Conservation (phyloP, 176 grass and related monocot species). For the Hsuehochloa calcarea region DNA sequence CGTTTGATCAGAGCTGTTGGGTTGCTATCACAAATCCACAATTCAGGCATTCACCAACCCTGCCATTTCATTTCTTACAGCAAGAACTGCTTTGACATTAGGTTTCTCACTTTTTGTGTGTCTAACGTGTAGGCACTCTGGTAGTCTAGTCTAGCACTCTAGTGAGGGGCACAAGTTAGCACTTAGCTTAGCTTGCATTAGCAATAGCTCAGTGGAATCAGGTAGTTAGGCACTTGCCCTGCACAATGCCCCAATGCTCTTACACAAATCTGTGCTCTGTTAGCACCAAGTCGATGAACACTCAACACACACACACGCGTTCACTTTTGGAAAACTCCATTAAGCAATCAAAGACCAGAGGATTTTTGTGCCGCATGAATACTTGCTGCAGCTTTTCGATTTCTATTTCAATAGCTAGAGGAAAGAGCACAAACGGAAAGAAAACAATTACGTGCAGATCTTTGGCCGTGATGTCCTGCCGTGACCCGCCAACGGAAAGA, state of each 20-base stretch:
- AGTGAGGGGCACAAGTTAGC: slow-evolving; percentile 16
- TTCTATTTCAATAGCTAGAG: no score
- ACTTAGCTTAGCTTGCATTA: slow-evolving; percentile 8
- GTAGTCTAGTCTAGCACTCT: background rate
- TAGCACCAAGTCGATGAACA: no score
- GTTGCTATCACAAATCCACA: slow-evolving; percentile 31
- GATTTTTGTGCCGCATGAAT: no score
- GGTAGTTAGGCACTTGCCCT: slow-evolving; percentile 28
- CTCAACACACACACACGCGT: no score
- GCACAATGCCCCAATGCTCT: slow-evolving; percentile 22
- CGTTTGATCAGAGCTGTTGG: background rate
- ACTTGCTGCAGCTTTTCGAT: no score
- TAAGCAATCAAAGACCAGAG: no score
- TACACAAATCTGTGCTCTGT: slow-evolving; percentile 33
- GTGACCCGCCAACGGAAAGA: no score
- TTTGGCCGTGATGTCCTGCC: no score
- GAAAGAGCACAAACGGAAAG: no score
- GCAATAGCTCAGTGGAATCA: slow-evolving; percentile 23
- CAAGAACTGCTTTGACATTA: background rate
- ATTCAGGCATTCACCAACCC: slow-evolving; percentile 25
- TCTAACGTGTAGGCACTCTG: background rate
- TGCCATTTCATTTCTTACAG: background rate
- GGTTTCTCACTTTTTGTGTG: background rate
- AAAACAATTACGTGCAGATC: no score
- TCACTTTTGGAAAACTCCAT: no score